phyloP scores from a whole-genome alignment of 805 yeast species.

The Candida yuanshanica region DNA sequence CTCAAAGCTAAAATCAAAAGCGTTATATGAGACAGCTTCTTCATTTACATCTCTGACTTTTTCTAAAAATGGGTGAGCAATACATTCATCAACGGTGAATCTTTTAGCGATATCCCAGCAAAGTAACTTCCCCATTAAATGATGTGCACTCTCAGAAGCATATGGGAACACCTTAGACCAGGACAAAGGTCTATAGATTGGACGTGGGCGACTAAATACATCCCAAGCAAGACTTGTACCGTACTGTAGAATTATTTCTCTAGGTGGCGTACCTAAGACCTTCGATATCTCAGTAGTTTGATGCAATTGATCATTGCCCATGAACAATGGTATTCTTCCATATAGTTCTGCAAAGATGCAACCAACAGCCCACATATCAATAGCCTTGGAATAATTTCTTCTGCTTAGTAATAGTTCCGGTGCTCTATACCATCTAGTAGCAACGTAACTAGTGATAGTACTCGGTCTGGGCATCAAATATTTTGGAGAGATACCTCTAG shows the following conservation, averaged over 20 bases:
- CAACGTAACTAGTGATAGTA: slow-evolving; percentile 78
- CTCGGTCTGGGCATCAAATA: slow-evolving; percentile 29
- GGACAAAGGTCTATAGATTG: slow-evolving; percentile 33
- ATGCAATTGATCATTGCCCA: slow-evolving; percentile 65
- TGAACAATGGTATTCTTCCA: slow-evolving; percentile 73
- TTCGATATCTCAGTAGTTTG: slow-evolving; percentile 67
- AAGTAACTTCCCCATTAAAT: slow-evolving; percentile 49
- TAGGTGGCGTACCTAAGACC: slow-evolving; percentile 67
- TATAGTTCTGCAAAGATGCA: slow-evolving; percentile 84
- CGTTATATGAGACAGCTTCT: slow-evolving; percentile 45
- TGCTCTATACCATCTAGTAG: slow-evolving; percentile 94
- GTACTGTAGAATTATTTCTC: slow-evolving; percentile 36
- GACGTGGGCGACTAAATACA: slow-evolving; percentile 37
- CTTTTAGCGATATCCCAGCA: slow-evolving; percentile 61
- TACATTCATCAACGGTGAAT: slow-evolving; percentile 46
- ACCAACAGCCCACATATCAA: slow-evolving; percentile 93
- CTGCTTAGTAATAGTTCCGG: slow-evolving; percentile 77
- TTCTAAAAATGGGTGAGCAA: slow-evolving; percentile 51
- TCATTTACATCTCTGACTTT: slow-evolving; percentile 47
- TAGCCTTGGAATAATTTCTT: slow-evolving; percentile 54
- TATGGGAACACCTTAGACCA: slow-evolving; percentile 61
- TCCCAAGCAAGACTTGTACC: slow-evolving; percentile 44
- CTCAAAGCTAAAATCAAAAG: slow-evolving; percentile 70
- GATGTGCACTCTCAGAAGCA: slow-evolving; percentile 46
- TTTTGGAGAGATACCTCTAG: slow-evolving; percentile 58